Base-by-base conservation (phyloP, 1,139 yeast genomes). In the Suzukiozyma palmioleophila region DNA sequence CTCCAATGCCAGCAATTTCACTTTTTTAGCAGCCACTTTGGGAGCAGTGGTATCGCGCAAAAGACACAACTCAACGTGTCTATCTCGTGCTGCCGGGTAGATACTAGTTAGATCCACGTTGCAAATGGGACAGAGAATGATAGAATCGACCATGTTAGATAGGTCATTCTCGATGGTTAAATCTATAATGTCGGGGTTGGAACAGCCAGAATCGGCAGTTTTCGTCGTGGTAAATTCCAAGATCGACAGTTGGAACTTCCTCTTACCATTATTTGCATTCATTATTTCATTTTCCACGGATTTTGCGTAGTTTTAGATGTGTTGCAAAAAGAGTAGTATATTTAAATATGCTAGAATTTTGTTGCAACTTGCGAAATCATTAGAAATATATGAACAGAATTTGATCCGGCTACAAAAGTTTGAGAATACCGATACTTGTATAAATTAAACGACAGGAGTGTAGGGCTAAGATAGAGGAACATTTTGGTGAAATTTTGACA, bases 11-110 rank as follows among this genome's bases (percentile, higher is more conserved):
- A 33, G 41, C 34, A 15, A 40, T 26, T 22, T 34, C 35, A 25
- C 37, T 21, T 36, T 43, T 24, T 38, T 45, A 14, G 37, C 21
- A 26, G 34, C 34, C 16, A 31, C 37, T 18, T 27, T 12, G 16
- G 16, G 12, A 9, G 31, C 10, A 8, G 16, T 3, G 4, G 12
- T 16, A 15, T 30, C 46, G 22, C 50, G 45, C 29, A 47, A 44
- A 18, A 77, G 51, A 47, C 88, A 82, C 16, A 62, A 59, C 43
- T 80, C 82, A 15, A 80, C 84, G 52, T 82, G 89, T n/a, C 64
- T 60, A 9, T 71, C 74, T 33, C 85, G 59, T 30, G 65, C 66
- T 16, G 65, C 62, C 3, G 79, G 31, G 26, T 38, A 39, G 32
- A 47, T 39, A 26, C 40, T 36, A 16, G 43, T 32, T 3, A 49